Base-by-base conservation (phyloP, 1,139 yeast genomes). In the Geotrichum histeridarum region DNA sequence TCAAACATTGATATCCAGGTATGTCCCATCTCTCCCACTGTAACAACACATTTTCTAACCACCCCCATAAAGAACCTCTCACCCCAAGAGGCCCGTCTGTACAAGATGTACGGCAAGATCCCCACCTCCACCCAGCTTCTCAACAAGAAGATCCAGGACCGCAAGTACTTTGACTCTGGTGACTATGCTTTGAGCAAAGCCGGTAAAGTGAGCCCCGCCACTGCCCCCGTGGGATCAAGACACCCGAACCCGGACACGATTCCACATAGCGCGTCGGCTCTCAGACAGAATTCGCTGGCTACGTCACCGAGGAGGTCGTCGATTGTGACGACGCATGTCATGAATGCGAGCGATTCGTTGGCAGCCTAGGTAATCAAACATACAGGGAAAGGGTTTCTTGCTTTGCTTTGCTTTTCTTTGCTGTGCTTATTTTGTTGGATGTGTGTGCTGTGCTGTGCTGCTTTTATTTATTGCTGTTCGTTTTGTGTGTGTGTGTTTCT, bases 141-240 rank as follows among this genome's bases (percentile, higher is more conserved):
- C 58, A 79, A 87, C 55, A 82, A 86, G 61, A 89, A 88, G 69
- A 66, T 74, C 39, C 46, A 43, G 69, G 98, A 93, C 64, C 83
- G 96, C 65, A 90, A 90, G 72, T 93, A 86, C 72, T 94, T 93
- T 67, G 99, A 93, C 66, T 87, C 96, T 58, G 99, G 99, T 27
- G 99, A 93, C 71, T 93, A 94, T 69, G 98, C 98, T 31, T 80
- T 93, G 81, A 89, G 88, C 63, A 85, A 90, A 64, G 87, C 82
- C 8, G 33, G 33, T 31, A 12, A 45, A 12, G 6, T n/a, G 15
- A 17, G 38, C 17, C 32, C 32, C 5, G 30, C 30, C 43, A 15
- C 30, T 35, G 18, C 15, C 32, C 12, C 12, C 12, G 33, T 42
- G 8, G 44, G 44, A 12, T 22, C 27, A 17, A 22, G 31, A 8